Percentiles rank a stretch among this genome's conserved stretches.
Evolutionary conservation across 306 rosid species (phyloP).

Genomic region (Cicer arietinum): DNA sequence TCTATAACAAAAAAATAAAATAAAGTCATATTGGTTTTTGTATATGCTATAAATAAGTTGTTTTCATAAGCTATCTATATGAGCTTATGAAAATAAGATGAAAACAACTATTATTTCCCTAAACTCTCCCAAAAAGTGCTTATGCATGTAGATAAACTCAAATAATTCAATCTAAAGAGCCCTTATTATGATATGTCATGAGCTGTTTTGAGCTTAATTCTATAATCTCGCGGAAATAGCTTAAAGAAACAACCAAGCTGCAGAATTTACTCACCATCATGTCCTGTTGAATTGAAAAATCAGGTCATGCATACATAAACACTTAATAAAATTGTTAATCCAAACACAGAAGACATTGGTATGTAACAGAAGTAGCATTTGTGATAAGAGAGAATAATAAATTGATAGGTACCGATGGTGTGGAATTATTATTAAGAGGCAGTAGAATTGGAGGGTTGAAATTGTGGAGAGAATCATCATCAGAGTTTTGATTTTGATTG

Average conservation of each 20-base stretch:
- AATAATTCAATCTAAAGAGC: background rate
- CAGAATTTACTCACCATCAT: background rate
- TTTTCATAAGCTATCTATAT: background rate
- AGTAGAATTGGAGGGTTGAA: constrained; percentile 37
- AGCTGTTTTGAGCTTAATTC: too few species aligned
- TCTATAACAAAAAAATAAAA: background rate
- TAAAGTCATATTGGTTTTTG: background rate
- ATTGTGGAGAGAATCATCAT: constrained; percentile 48
- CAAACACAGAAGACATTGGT: background rate
- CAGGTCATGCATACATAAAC: background rate
- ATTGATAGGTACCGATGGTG: constrained; percentile 54
- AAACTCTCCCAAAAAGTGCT: background rate
- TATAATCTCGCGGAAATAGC: background rate
- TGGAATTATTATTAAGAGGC: constrained; percentile 35
- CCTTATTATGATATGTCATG: too few species aligned
- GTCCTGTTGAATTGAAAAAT: background rate
- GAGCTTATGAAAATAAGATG: background rate
- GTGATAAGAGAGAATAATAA: background rate
- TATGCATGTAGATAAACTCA: too few species aligned
- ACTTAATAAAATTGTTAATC: background rate
- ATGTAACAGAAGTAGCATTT: constrained; percentile 4
- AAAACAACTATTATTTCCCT: background rate
- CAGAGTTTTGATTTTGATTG: constrained; percentile 43
- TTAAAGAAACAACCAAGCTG: background rate
- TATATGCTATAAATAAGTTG: background rate